These are phyloP conservation scores for Pleurotus tuoliensis DNA, from an alignment of 768 basidiomycete genomes.

Conservation along the genomic window DNA sequence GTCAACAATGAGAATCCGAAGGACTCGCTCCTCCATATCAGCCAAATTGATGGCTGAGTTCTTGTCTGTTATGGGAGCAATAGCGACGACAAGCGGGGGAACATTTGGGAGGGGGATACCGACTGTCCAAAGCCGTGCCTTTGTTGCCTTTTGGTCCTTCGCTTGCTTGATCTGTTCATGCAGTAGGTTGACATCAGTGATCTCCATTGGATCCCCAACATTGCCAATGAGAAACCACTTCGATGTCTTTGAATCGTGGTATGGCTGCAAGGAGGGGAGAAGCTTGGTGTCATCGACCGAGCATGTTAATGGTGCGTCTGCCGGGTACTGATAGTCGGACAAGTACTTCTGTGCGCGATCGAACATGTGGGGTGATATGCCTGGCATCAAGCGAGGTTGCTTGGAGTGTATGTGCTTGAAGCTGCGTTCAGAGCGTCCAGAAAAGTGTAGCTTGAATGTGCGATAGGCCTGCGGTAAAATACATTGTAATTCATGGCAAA, in stretches of 20 bases:
- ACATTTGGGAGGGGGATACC: conserved; percentile 25
- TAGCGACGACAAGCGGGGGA: conserved; percentile 27
- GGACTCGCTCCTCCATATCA: conserved; percentile 11
- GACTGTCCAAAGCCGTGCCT: conserved; percentile 28
- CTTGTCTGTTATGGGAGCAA: conserved; percentile 17
- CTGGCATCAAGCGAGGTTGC: conserved; percentile 18
- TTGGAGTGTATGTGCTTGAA: conserved; percentile 13
- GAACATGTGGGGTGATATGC: conserved; percentile 18
- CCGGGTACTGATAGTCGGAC: conserved; percentile 9
- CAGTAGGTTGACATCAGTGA: conserved; percentile 15
- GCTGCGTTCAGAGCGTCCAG: conserved; percentile 11
- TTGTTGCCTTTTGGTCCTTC: not conserved
- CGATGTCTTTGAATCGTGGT: conserved; percentile 18
- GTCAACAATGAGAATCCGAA: conserved; percentile 20
- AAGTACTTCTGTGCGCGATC: conserved; percentile 15
- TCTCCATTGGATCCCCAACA: conserved; percentile 18
- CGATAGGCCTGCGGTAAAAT: conserved; percentile 24
- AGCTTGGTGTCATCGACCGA: conserved; percentile 36
- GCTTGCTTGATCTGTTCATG: not conserved
- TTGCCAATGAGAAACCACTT: conserved; percentile 22
- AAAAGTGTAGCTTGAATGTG: conserved; percentile 17
- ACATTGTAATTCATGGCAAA: conserved; percentile 21
- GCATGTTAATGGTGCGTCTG: conserved; percentile 21
- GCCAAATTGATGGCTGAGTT: conserved; percentile 15
- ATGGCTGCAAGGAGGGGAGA: conserved; percentile 15